Percentiles rank a stretch among this genome's conserved stretches.
These are phyloP conservation scores for Westerdykella ornata DNA, from an alignment of 2,329 filamentous ascomycete genomes.

Conservation along the genomic window DNA sequence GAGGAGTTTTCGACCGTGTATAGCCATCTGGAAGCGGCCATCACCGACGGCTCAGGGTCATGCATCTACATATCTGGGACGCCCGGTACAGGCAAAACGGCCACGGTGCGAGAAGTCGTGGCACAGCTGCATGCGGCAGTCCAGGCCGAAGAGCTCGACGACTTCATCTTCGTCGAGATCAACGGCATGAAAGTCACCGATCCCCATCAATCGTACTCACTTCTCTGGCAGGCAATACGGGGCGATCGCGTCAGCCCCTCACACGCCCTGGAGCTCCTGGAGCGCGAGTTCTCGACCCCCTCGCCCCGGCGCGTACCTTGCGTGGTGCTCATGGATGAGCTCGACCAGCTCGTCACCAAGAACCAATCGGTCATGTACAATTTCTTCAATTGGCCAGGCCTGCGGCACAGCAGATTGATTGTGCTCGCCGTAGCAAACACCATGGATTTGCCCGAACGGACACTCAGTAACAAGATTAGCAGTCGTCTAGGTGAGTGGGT, in stretches of 20 bases:
- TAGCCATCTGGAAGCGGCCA: conserved; percentile 86
- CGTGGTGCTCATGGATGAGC: conserved; percentile 96
- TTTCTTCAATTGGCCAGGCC: conserved; percentile 97
- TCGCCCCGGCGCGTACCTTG: conserved; percentile 87
- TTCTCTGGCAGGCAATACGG: conserved; percentile 93
- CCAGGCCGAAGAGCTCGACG: conserved; percentile 82
- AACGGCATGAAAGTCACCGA: conserved; percentile 99
- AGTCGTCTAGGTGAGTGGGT: conserved; percentile 54
- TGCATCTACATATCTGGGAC: conserved; percentile 99
- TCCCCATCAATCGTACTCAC: conserved; percentile 88
- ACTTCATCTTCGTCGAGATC: conserved; percentile 98
- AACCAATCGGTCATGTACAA: conserved; percentile 99
- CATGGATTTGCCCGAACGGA: conserved; percentile 95
- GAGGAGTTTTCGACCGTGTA: conserved; percentile 89
- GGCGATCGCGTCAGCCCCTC: conserved; percentile 87
- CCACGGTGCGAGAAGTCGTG: conserved; percentile 92
- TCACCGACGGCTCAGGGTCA: conserved; percentile 84
- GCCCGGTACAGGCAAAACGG: conserved; percentile 93
- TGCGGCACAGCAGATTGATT: conserved; percentile 86
- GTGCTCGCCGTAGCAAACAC: conserved; percentile 97
- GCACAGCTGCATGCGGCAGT: conserved; percentile 83
- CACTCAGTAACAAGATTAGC: conserved; percentile 96
- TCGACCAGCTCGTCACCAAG: conserved; percentile 94
- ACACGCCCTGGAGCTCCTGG: conserved; percentile 83
- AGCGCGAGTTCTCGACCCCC: conserved; percentile 86